Conservation (phyloP, 331 rosid species). For the Malus hybrid region DNA sequence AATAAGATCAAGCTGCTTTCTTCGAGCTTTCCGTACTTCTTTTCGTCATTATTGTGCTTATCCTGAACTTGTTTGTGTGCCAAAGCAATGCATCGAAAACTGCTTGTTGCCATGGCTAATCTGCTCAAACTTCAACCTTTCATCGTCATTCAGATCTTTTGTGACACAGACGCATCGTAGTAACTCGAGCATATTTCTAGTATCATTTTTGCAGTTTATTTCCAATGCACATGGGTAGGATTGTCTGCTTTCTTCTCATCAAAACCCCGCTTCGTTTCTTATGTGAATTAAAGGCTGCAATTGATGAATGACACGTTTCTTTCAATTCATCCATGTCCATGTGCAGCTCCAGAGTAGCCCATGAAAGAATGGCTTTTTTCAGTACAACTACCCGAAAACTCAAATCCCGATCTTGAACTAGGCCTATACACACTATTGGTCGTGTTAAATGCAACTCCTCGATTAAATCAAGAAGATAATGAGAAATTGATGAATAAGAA, state of each 20-base stretch:
- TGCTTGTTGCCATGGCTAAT: conserved; percentile 26
- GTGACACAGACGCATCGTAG: conserved; percentile 9
- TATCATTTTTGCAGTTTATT: conserved; percentile 38
- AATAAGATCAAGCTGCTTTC: conserved; percentile 15
- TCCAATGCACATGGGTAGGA: conserved; percentile 26
- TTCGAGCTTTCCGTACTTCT: not conserved
- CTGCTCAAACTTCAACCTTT: not conserved
- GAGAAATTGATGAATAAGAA: not conserved
- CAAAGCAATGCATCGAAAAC: conserved; percentile 15
- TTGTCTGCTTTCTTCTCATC: conserved; percentile 16
- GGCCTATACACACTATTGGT: conserved; percentile 22
- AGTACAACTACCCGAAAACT: conserved; percentile 31
- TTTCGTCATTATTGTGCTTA: not conserved
- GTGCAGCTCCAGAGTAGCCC: conserved; percentile 21
- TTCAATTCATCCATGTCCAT: conserved; percentile 23
- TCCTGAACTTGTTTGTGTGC: conserved; percentile 7
- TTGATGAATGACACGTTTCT: not conserved
- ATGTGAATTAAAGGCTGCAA: conserved; percentile 38
- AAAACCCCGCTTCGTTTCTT: conserved; percentile 34
- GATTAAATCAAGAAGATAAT: conserved; percentile 6
- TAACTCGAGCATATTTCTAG: conserved; percentile 31
- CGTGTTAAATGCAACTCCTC: conserved; percentile 30
- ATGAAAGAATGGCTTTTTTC: conserved; percentile 38
- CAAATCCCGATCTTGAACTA: not conserved
- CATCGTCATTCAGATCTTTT: conserved; percentile 3